Conservation (phyloP, 2,329 filamentous ascomycete genomes). For the Colletotrichum costaricense region DNA sequence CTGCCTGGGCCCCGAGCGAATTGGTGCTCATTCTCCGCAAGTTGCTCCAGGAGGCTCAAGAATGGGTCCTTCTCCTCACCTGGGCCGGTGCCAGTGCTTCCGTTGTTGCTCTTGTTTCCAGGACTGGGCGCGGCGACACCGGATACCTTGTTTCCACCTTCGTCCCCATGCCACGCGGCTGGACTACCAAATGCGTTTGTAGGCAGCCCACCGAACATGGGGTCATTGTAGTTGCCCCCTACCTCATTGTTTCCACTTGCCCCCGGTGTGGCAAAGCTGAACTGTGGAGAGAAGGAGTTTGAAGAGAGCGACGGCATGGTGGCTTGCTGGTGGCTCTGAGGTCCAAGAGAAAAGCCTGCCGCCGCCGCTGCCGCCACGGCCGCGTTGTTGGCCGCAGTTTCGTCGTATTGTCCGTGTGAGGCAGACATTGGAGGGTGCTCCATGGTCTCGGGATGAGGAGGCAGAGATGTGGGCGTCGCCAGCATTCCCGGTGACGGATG, state of each 20-base stretch:
- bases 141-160: constrained; percentile 38
- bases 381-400: constrained; percentile 47
- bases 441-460: constrained; percentile 47
- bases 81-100: constrained; percentile 58
- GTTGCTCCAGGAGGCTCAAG: constrained; percentile 80
- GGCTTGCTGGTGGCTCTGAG: constrained; percentile 41
- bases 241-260: constrained; percentile 45
- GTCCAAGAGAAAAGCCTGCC: constrained; percentile 48
- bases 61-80: constrained; percentile 84
- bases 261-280: constrained; percentile 50
- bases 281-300: constrained; percentile 55
- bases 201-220: constrained; percentile 69
- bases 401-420: constrained; percentile 48
- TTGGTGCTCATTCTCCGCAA: constrained; percentile 81
- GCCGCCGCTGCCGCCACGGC: constrained; percentile 50
- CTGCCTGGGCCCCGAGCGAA: constrained; percentile 71
- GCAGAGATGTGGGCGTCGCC: constrained; percentile 50
- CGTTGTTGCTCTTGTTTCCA: constrained; percentile 57
- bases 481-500: constrained; percentile 53
- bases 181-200: constrained; percentile 65
- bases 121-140: constrained; percentile 48
- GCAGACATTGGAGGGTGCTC: constrained; percentile 45
- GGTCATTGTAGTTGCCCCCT: constrained; percentile 58
- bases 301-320: constrained; percentile 46
- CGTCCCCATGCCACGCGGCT: constrained; percentile 61